phyloP scores from a whole-genome alignment of 352 stramenopile genomes.

The Phytophthora cryptogea region DNA sequence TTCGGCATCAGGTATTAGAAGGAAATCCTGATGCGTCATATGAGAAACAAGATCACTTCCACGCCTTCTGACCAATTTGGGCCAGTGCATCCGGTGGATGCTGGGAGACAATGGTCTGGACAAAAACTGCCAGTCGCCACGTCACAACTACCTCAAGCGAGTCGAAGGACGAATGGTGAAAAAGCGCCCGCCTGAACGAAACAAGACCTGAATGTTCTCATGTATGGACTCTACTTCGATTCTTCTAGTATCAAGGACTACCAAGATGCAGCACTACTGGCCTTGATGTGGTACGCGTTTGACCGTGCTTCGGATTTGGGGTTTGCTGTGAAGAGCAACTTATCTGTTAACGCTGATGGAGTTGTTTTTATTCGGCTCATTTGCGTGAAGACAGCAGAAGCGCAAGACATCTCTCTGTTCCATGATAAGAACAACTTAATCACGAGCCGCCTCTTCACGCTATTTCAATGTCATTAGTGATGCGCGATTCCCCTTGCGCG shows the following conservation, averaged over 20 bases:
- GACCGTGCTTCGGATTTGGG: background rate
- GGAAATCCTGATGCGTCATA: too few species aligned
- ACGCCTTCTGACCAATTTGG: too few species aligned
- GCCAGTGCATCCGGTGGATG: too few species aligned
- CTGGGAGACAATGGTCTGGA: too few species aligned
- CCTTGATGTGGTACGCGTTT: conserved; percentile 23
- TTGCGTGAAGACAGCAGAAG: conserved; percentile 6
- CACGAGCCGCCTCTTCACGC: conserved; percentile 2
- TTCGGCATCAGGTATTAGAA: too few species aligned
- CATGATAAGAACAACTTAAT: conserved; percentile 10
- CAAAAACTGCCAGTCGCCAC: too few species aligned
- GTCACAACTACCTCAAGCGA: conserved; percentile 17
- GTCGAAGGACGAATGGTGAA: conserved; percentile 5
- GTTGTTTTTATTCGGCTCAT: conserved; percentile 20
- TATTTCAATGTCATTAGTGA: conserved; percentile 6
- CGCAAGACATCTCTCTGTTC: conserved; percentile 8
- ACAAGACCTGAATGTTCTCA: conserved; percentile 14
- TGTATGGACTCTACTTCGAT: conserved; percentile 16
- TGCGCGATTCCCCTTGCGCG: conserved; percentile 1
- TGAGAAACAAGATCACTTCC: too few species aligned
- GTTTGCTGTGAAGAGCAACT: too few species aligned
- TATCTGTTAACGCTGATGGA: background rate
- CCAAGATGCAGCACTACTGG: conserved; percentile 24
- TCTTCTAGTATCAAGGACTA: conserved; percentile 12
- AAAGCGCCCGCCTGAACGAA: conserved; percentile 22